Percentiles rank a stretch among this genome's conserved stretches.
phyloP scores from a whole-genome alignment of 2,329 filamentous ascomycete species.

The Karstenula rhodostoma region DNA sequence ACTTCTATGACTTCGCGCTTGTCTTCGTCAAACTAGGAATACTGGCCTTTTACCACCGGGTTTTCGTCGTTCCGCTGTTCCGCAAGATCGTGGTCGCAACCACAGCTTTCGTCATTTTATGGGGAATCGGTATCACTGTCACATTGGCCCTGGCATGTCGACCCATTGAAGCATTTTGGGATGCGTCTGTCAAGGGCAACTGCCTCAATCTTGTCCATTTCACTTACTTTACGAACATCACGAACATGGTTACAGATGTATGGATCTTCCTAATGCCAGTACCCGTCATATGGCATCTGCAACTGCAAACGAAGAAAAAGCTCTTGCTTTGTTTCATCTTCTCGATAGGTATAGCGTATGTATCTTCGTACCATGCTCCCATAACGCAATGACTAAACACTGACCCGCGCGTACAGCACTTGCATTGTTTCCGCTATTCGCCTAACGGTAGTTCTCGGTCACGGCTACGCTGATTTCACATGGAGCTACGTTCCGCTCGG shows the following conservation, averaged over 20 bases:
- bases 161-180: slow-evolving; percentile 42
- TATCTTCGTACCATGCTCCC: slow-evolving; percentile 3
- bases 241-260: slow-evolving; percentile 43
- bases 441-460: slow-evolving; percentile 42
- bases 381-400: background rate
- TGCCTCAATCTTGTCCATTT: slow-evolving; percentile 42
- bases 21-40: slow-evolving; percentile 41
- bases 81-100: slow-evolving; percentile 39
- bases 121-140: slow-evolving; percentile 44
- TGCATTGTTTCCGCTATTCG: slow-evolving; percentile 43
- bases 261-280: slow-evolving; percentile 46
- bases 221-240: slow-evolving; percentile 46
- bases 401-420: slow-evolving; percentile 28
- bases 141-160: slow-evolving; percentile 39
- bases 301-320: slow-evolving; percentile 45
- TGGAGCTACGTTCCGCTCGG: slow-evolving; percentile 47
- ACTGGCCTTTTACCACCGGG: slow-evolving; percentile 44
- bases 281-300: slow-evolving; percentile 46
- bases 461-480: slow-evolving; percentile 41
- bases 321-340: slow-evolving; percentile 42
- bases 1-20: slow-evolving; percentile 38
- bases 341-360: slow-evolving; percentile 44
- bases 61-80: slow-evolving; percentile 42
- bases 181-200: slow-evolving; percentile 33
- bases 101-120: slow-evolving; percentile 37